Conservation (phyloP, 2,329 filamentous ascomycete species). For the Triangularia verruculosa region DNA sequence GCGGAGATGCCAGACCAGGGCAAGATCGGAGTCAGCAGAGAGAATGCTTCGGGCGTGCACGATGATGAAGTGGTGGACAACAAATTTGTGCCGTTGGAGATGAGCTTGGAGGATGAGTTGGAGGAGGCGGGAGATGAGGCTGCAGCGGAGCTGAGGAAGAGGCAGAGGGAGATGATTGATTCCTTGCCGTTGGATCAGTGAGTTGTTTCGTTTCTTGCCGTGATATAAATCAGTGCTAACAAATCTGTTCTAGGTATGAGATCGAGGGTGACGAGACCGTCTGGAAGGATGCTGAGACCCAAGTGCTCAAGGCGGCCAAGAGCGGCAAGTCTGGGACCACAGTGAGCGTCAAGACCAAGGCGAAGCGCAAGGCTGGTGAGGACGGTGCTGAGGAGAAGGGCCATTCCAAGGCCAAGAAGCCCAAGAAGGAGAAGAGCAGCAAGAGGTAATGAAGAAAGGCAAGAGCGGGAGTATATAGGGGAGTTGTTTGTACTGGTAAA, state of each 20-base stretch:
- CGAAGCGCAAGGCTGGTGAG: constrained; percentile 70
- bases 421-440: constrained; percentile 38
- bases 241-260: constrained; percentile 51
- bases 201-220: constrained; percentile 34
- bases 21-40: constrained; percentile 56
- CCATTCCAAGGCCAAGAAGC: constrained; percentile 54
- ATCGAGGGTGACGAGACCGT: constrained; percentile 59
- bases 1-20: constrained; percentile 60
- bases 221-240: constrained; percentile 20
- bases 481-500: constrained; percentile 10
- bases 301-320: constrained; percentile 59
- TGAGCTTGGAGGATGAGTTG: constrained; percentile 74
- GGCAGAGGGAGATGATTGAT: constrained; percentile 86
- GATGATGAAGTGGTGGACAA: constrained; percentile 66
- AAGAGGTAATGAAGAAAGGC: constrained; percentile 4
- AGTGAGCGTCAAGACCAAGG: constrained; percentile 81
- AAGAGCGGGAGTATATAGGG: neutral
- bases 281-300: constrained; percentile 72
- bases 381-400: constrained; percentile 61
- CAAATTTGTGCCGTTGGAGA: constrained; percentile 68
- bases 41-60: constrained; percentile 60
- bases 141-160: constrained; percentile 66
- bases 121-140: constrained; percentile 79
- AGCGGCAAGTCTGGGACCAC: constrained; percentile 57
- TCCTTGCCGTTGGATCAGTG: constrained; percentile 84